Evolutionary conservation across 306 rosid species (phyloP), one percentile per base, ranked within the genome.

Genomic region (Pyrus pyrifolia): DNA sequence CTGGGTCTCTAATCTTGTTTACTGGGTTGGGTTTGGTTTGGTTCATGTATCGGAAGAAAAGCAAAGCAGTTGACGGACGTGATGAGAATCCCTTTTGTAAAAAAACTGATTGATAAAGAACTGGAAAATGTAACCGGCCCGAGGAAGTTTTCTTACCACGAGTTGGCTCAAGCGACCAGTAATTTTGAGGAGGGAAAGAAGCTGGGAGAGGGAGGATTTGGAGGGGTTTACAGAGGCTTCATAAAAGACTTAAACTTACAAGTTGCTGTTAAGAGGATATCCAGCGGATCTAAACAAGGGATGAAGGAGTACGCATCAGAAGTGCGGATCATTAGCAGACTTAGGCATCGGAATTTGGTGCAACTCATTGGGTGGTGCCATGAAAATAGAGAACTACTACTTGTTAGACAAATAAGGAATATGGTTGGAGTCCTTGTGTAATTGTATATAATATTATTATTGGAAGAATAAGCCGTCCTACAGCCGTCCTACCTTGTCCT

Each of bases 201-300:
- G 31, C 31, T 30, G 31, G 31, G 31, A 3, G 31, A 30, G 4
- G 4, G 31, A 83, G 81, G 21, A 31, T 33, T 33, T 33, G 38
- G 38, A 33, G 38, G 7, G 7, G 38, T 33, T 33, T 33, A 33
- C 38, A 81, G 55, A 79, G 89, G 89, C 8, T 68, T 63, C 33
- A 35, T 83, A 23, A 65, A 60, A 58, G 79, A 73, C 7, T 27
- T 66, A 25, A 68, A 83, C 30, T 64, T 75, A 18, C 42, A 76
- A 55, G 87, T 81, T 65, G 87, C 86, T 18, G 76, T 86, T 8
- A 86, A 86, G 70, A 33, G 10, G 70, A 35, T 65, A 10, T 65
- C 70, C 21, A 33, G 13, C 11, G 14, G 25, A 19, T 65, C 70
- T 35, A 33, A 11, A 65, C 87, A 86, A 53, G 89, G 82, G 18